A percentile compares a stretch with the other conserved stretches of the same genome.
Evolutionary conservation across 192 early-diverging fungal species (phyloP).

Genomic region (Thamnidium elegans): DNA sequence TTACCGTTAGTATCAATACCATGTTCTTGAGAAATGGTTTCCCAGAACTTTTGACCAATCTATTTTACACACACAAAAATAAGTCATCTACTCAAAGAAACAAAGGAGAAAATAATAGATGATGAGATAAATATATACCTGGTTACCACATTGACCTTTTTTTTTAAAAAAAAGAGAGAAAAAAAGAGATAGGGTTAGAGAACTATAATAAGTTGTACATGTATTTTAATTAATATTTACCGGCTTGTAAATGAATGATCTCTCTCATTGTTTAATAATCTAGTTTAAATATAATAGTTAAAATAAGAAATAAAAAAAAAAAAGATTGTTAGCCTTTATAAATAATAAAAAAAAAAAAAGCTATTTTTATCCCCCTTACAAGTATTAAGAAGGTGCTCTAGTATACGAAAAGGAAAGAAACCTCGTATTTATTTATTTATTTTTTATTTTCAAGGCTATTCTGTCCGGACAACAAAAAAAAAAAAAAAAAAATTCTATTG

Average conservation of each 20-base stretch:
- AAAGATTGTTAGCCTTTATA: neutral
- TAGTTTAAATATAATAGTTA: constrained; percentile 10
- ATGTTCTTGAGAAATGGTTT: constrained; percentile 79
- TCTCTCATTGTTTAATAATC: constrained; percentile 48
- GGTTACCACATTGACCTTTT: constrained; percentile 56
- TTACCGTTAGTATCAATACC: constrained; percentile 65
- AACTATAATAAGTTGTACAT: neutral
- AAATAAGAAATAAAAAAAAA: constrained; percentile 2
- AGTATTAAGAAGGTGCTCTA: neutral
- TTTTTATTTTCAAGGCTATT: too few relatives aligned
- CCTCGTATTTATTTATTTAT: too few relatives aligned
- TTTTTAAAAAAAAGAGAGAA: constrained; percentile 5
- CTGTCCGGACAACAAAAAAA: too few relatives aligned
- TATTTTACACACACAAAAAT: constrained; percentile 19
- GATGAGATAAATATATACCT: constrained; percentile 14
- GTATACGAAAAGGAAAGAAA: constrained; percentile 1
- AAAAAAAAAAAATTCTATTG: too few relatives aligned
- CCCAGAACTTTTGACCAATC: constrained; percentile 89
- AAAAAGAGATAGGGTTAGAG: neutral
- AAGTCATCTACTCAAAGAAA: neutral
- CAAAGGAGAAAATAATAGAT: neutral
- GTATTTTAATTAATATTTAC: constrained; percentile 29
- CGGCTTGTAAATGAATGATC: constrained; percentile 56
- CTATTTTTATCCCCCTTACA: too few relatives aligned
- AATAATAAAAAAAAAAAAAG: too few relatives aligned